phyloP scores from a whole-genome alignment of 169 alveolate species.

The Plasmodium vinckei region DNA sequence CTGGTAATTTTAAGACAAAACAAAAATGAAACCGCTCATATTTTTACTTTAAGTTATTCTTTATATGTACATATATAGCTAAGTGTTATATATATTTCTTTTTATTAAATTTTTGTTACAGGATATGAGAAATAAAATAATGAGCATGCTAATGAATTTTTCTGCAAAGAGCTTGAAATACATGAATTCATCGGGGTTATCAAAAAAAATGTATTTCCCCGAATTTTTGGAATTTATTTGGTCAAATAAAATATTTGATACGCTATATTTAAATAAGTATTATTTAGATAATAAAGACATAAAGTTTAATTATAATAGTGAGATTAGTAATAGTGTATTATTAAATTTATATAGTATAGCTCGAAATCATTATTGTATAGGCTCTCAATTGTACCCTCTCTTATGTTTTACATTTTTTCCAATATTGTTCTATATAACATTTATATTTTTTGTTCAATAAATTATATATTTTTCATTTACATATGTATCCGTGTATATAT shows the following conservation, averaged over 20 bases:
- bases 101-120: slow-evolving; percentile 6
- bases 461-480: neutral
- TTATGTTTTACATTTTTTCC: slow-evolving; percentile 70
- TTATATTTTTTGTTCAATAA: slow-evolving; percentile 57
- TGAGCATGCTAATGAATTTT: slow-evolving; percentile 2
- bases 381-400: slow-evolving; percentile 57
- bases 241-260: slow-evolving; percentile 54
- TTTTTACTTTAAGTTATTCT: neutral
- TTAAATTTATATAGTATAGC: slow-evolving; percentile 63
- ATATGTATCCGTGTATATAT: neutral
- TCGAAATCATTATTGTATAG: slow-evolving; percentile 68
- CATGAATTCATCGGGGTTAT: slow-evolving; percentile 4
- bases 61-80: no score
- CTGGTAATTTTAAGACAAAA: slow-evolving; percentile 17
- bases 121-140: slow-evolving; percentile 31
- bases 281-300: slow-evolving; percentile 48
- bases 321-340: slow-evolving; percentile 40
- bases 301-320: slow-evolving; percentile 39
- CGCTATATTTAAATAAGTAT: slow-evolving; percentile 45
- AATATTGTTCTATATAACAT: slow-evolving; percentile 40
- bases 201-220: slow-evolving; percentile 31
- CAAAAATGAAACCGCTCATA: neutral
- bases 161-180: slow-evolving; percentile 18
- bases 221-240: slow-evolving; percentile 63
- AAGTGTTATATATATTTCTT: neutral